Base-by-base conservation (phyloP, 2,329 filamentous ascomycete species). In the Emmonsia crescens region DNA sequence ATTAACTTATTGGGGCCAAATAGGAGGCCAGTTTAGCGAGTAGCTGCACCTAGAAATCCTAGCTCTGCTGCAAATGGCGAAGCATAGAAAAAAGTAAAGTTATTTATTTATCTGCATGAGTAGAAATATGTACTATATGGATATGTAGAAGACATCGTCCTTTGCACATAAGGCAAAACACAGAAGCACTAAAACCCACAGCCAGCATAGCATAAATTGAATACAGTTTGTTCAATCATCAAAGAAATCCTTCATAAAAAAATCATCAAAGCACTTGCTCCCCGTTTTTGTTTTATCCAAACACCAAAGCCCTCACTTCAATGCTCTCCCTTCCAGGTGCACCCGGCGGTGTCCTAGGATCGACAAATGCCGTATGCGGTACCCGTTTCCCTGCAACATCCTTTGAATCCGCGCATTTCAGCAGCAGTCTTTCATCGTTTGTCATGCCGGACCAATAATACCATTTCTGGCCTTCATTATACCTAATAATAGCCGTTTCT, bases 251-350 rank as follows among this genome's bases (percentile, higher is more conserved):
- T 29, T 24, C 24, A 55, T 19, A 42, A 24, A 19, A 52, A 52
- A 59, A 9, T 42, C 9, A 21, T n/a, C 44, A 29, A 49, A 38
- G 1, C 38, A 59, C 3, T 33, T 9, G 33, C 36, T 16, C 21
- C 2, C 9, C 1, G 4, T 56, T 31, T 29, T 31, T 29, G 14
- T 3, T 31, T 67, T 66, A 78, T 21, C 88, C 89, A 80, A 96
- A 96, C 0, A 96, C 88, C 73, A 96, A 78, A 42, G 89, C 86
- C 68, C 92, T 82, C 19, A 96, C 89, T 75, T 96, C 92, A 71
- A 96, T 96, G 72, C 91, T 96, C 79, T 96, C 89, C 66, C 91
- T 82, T 0, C 83, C 83, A 65, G 85, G 84, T 4, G 88, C 89
- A 54, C 86, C 88, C 21, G 80, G 76, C 2, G 85, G 83, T 0